These are phyloP conservation scores for Coelastrella sp. DNA, from an alignment of 139 green algal genomes.

Conservation along the genomic window DNA sequence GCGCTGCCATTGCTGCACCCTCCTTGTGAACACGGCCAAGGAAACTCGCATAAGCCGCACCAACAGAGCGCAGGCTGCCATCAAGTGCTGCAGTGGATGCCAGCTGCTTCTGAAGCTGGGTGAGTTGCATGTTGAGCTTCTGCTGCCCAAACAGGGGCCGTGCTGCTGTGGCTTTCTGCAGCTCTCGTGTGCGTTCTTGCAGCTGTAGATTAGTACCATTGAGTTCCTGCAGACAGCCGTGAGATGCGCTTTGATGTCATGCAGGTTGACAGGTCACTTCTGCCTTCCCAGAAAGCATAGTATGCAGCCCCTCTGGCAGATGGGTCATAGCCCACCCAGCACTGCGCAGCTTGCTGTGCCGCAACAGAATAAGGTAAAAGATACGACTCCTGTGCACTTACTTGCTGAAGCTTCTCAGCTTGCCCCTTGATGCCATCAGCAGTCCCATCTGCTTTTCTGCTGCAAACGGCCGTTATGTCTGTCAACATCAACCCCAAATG, in stretches of 20 bases:
- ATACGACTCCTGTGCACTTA: background rate
- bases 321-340: too few relatives aligned
- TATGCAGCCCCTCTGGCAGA: too few relatives aligned
- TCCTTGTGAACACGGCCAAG: slow-evolving; percentile 54
- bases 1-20: slow-evolving; percentile 18
- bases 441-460: slow-evolving; percentile 7
- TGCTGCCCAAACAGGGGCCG: background rate
- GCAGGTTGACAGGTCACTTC: background rate
- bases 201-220: background rate
- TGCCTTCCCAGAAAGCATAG: background rate
- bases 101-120: slow-evolving; percentile 41
- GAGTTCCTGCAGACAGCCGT: slow-evolving; percentile 23
- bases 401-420: slow-evolving; percentile 17
- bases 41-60: slow-evolving; percentile 64
- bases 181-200: background rate
- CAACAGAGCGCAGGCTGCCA: slow-evolving; percentile 59
- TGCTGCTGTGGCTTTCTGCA: background rate
- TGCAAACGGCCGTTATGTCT: slow-evolving; percentile 48
- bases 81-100: slow-evolving; percentile 61
- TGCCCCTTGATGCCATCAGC: background rate
- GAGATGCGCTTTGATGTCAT: background rate
- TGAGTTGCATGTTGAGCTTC: slow-evolving; percentile 21
- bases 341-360: too few relatives aligned
- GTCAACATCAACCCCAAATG: slow-evolving; percentile 61
- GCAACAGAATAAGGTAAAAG: background rate